Base-by-base conservation (phyloP, 371 early-diverging fungal species). In the Circinella minor region DNA sequence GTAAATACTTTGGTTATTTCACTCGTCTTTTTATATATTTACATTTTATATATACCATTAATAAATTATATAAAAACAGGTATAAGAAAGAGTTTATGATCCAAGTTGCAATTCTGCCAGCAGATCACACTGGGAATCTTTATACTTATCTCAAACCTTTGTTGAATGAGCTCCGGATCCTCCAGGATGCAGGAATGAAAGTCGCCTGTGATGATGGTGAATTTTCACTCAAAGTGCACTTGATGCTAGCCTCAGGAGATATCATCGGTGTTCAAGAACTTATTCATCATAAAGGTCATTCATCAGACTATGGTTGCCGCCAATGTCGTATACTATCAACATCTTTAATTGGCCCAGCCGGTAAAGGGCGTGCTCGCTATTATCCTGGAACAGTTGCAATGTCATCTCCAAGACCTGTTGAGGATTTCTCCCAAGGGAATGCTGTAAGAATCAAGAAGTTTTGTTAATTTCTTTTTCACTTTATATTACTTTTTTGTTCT, bases 371-470 rank as follows among this genome's bases (percentile, higher is more conserved):
- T 62, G 63, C 39, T 18, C 63, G 46, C 8, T 62, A 62, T 38
- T 62, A 43, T 20, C 63, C 63, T 20, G 63, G 63, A 34, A 14
- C n/a, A n/a, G n/a, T n/a, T n/a, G n/a, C n/a, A n/a, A n/a, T n/a
- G n/a, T n/a, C 49, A 15, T 4, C 49, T n/a, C 9, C 49, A 49
- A 49, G 49, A 49, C 10, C 5, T 5, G 14, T 14, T 15, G 9
- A 49, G 14, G 49, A 49, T 9, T 49, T 49, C 49, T 9, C 49
- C 4, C 10, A 49, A 15, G 49, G 49, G 4, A n/a, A 49, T 49
- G 14, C n/a, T 11, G 49, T 4, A 8, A 49, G 14, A 14, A 8
- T n/a, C 49, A 49, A n/a, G 14, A 11, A 14, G n/a, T 49, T 49
- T 49, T 4, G 5, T 49, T 49, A 14, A 4, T n/a, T 49, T 49